phyloP scores from a whole-genome alignment of 331 rosid genomes.

The Acacia concinna region DNA sequence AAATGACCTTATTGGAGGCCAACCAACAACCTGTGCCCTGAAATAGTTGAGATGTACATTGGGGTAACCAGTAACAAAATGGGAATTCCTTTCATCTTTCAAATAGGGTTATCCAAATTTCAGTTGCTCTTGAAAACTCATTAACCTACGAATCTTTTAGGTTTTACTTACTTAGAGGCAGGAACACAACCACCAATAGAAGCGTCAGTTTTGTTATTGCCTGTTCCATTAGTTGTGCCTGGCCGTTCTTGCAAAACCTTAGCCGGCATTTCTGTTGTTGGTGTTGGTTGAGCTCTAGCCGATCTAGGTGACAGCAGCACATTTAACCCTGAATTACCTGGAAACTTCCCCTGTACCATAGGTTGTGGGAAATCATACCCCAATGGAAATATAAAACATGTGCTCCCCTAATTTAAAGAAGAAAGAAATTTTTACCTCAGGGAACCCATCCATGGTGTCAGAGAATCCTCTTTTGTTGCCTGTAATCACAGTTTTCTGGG shows the following conservation, averaged over 20 bases:
- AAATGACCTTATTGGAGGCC: constrained; percentile 90
- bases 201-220: constrained; percentile 49
- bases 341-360: constrained; percentile 60
- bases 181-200: constrained; percentile 60
- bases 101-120: neutral
- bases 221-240: constrained; percentile 50
- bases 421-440: constrained; percentile 48
- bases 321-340: constrained; percentile 54
- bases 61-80: neutral
- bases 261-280: constrained; percentile 50
- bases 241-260: constrained; percentile 70
- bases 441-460: constrained; percentile 65
- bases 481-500: constrained; percentile 58
- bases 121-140: neutral
- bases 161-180: constrained; percentile 76
- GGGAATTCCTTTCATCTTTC: neutral
- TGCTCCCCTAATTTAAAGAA: constrained; percentile 30
- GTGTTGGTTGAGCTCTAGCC: constrained; percentile 54
- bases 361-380: constrained; percentile 41
- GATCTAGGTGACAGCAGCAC: constrained; percentile 61
- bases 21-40: constrained; percentile 95
- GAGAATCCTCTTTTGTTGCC: constrained; percentile 89
- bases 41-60: constrained; percentile 3
- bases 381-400: constrained; percentile 37
- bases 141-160: neutral